Evolutionary conservation across 2,329 filamentous ascomycete genomes (phyloP).

Genomic region (Akanthomyces dipterigenus): DNA sequence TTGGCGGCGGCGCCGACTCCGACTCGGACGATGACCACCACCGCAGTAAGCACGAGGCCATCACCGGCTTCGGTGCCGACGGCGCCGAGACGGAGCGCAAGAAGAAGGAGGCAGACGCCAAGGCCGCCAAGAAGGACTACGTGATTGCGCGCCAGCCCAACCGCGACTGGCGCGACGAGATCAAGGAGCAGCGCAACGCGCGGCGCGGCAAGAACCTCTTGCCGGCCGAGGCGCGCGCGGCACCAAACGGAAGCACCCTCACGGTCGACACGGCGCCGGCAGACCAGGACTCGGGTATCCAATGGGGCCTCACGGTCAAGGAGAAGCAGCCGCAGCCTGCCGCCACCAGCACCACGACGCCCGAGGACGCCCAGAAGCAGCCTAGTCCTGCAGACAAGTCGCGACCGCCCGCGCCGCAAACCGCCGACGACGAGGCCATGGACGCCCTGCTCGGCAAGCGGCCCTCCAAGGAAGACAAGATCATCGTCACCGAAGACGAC

Average conservation of each 20-base stretch:
- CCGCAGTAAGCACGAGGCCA: constrained; percentile 34
- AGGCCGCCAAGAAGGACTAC: constrained; percentile 31
- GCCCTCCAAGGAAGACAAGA: constrained; percentile 37
- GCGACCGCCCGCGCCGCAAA: constrained; percentile 6
- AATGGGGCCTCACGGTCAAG: constrained; percentile 44
- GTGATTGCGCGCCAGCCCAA: constrained; percentile 55
- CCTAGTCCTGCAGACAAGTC: constrained; percentile 10
- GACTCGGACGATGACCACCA: constrained; percentile 30
- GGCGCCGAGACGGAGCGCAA: constrained; percentile 33
- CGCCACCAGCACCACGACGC: constrained; percentile 6
- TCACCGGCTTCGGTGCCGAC: constrained; percentile 44
- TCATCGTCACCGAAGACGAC: constrained; percentile 57
- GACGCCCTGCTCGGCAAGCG: constrained; percentile 56
- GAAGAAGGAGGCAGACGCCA: constrained; percentile 19
- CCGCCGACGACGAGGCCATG: constrained; percentile 50
- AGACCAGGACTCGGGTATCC: constrained; percentile 48
- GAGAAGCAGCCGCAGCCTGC: constrained; percentile 26
- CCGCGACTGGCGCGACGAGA: constrained; percentile 55
- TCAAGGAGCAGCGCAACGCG: constrained; percentile 31
- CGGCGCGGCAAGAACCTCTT: constrained; percentile 44
- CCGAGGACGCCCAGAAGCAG: background rate
- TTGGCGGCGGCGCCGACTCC: constrained; percentile 36
- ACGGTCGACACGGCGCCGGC: constrained; percentile 29
- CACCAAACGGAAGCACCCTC: constrained; percentile 12
- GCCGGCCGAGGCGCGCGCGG: constrained; percentile 38